Conservation (phyloP, 306 rosid genomes). For the Gastrolobium bilobum region DNA sequence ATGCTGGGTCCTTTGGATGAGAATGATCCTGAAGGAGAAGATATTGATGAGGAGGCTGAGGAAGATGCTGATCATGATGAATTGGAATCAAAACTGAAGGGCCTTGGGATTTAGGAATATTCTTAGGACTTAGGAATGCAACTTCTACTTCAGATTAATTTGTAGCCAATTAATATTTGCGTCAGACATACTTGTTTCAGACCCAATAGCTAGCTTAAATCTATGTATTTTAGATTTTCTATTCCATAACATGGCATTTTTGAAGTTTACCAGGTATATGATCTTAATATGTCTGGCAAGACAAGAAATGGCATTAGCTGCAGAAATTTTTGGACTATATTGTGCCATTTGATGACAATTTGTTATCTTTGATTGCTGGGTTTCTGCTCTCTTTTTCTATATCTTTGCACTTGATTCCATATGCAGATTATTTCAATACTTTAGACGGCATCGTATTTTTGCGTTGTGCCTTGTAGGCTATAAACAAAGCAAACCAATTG, state of each 20-base stretch:
- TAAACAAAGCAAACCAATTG: not conserved
- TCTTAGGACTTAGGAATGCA: constrained; percentile 45
- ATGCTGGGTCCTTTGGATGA: constrained; percentile 87
- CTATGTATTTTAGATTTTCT: constrained; percentile 52
- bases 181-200: constrained; percentile 41
- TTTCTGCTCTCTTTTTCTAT: constrained; percentile 8
- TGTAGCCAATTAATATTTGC: constrained; percentile 45
- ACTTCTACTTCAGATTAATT: constrained; percentile 44
- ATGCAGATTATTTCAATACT: constrained; percentile 18
- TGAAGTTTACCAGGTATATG: constrained; percentile 44
- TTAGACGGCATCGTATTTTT: constrained; percentile 13
- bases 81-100: constrained; percentile 76
- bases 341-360: constrained; percentile 31
- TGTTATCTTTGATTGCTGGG: constrained; percentile 22
- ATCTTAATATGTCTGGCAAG: constrained; percentile 47
- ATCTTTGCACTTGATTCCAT: constrained; percentile 19
- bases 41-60: constrained; percentile 66
- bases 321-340: constrained; percentile 17
- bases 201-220: constrained; percentile 41
- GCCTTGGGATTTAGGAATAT: constrained; percentile 70
- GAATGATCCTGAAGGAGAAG: constrained; percentile 87
- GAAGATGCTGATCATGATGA: constrained; percentile 69
- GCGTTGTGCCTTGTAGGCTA: constrained; percentile 1
- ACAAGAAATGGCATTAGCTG: constrained; percentile 42
- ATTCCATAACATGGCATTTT: constrained; percentile 30